phyloP scores from a whole-genome alignment of 2,329 filamentous ascomycete species.

The Xylaria sp. region DNA sequence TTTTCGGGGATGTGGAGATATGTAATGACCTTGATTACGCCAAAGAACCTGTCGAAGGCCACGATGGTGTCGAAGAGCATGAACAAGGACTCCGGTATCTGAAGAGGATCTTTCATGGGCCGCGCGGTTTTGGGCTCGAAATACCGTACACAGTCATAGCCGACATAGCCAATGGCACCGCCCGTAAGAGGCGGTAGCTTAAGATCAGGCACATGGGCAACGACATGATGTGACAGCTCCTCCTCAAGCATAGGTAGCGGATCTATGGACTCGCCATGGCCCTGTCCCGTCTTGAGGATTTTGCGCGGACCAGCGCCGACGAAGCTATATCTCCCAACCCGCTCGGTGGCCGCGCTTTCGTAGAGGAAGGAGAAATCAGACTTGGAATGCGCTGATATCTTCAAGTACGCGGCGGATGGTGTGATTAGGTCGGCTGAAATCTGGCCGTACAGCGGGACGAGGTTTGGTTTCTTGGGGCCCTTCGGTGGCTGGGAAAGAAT shows the following conservation, averaged over 20 bases:
- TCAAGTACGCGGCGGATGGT: constrained; percentile 92
- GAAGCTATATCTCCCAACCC: constrained; percentile 93
- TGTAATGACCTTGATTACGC: constrained; percentile 89
- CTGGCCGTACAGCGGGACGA: constrained; percentile 80
- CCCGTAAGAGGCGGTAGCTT: constrained; percentile 84
- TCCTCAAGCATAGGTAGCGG: constrained; percentile 81
- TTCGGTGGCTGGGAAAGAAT: constrained; percentile 44
- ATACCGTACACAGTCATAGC: constrained; percentile 96
- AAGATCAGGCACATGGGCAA: constrained; percentile 81
- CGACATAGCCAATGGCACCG: constrained; percentile 93
- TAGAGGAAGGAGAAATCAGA: constrained; percentile 90
- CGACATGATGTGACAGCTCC: constrained; percentile 77
- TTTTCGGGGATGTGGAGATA: constrained; percentile 74
- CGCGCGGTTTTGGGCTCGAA: constrained; percentile 97
- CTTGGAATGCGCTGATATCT: constrained; percentile 74
- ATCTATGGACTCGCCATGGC: constrained; percentile 81
- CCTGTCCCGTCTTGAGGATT: constrained; percentile 83
- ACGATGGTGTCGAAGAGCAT: constrained; percentile 97
- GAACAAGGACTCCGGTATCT: constrained; percentile 91
- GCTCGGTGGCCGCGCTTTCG: constrained; percentile 93
- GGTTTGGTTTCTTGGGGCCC: constrained; percentile 58
- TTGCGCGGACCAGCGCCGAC: constrained; percentile 81
- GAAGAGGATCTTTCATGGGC: constrained; percentile 82
- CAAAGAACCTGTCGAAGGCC: constrained; percentile 92
- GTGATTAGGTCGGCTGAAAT: constrained; percentile 93